Percentiles rank a stretch among this genome's conserved stretches.
Evolutionary conservation across 2,329 filamentous ascomycete genomes (phyloP).

Genomic region (Dryadomyces quercus-mongolicae): DNA sequence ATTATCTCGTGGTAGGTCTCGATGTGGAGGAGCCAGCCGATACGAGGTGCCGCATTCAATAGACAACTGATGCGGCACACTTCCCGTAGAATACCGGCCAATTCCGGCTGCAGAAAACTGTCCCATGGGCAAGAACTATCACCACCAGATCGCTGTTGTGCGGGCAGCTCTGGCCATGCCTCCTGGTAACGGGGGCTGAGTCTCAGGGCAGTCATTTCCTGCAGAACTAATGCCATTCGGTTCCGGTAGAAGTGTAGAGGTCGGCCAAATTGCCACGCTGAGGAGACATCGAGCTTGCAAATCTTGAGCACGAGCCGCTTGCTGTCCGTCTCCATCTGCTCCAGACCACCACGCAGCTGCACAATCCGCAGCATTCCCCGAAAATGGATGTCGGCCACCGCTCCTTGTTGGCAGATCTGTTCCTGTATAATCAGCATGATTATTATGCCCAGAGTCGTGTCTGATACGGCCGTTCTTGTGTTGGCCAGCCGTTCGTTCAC

Average conservation of each 20-base stretch:
- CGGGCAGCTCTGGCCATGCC: background rate
- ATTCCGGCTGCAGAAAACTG: too few species aligned
- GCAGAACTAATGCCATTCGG: background rate
- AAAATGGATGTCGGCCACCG: constrained; percentile 17
- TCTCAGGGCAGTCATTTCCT: background rate
- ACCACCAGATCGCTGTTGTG: background rate
- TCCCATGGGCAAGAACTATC: too few species aligned
- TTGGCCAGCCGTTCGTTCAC: constrained; percentile 14
- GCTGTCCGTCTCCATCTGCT: constrained; percentile 7
- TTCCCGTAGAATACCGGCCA: too few species aligned
- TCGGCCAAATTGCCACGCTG: constrained; percentile 6
- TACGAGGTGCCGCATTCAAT: too few species aligned
- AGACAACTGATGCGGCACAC: too few species aligned
- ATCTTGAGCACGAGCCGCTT: constrained; percentile 13
- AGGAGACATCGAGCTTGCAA: constrained; percentile 12
- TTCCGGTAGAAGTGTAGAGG: constrained; percentile 7
- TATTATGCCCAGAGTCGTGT: constrained; percentile 16
- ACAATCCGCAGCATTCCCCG: constrained; percentile 24
- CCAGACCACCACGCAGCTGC: constrained; percentile 19
- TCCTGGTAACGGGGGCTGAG: background rate
- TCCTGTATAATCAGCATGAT: constrained; percentile 17
- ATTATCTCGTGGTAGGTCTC: too few species aligned
- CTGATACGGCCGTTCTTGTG: constrained; percentile 12
- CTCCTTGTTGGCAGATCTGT: constrained; percentile 10
- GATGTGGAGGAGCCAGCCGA: too few species aligned